Evolutionary conservation across 2,329 filamentous ascomycete genomes (phyloP), one percentile per base, ranked within the genome.

Genomic region (Fusarium palustre): DNA sequence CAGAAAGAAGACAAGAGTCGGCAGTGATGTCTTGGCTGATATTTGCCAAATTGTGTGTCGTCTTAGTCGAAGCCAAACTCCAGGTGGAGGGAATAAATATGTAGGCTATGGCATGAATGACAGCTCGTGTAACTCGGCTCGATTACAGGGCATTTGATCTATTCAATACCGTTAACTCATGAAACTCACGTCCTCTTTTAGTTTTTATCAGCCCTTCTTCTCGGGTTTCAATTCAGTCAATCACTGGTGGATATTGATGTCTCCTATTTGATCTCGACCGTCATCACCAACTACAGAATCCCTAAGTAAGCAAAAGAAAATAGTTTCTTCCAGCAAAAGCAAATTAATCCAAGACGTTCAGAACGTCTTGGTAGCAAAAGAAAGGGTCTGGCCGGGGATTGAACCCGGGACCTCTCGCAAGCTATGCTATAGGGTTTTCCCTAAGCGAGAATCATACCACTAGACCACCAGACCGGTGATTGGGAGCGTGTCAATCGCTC

Each of bases 381-480:
- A 33, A 66, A 72, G 79, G 79, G 79, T 80, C 79, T 80, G 79
- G 79, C 80, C 80, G 80, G 78, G 80, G 79, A 81, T 81, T 79
- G 80, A 81, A 81, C 80, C 79, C 80, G 80, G 79, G 80, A 81
- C 80, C 80, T 81, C 80, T 81, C 80, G 80, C 80, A 81, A 74
- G 68, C 71, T 56, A 42, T 68, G 76, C 77, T 77, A 50, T 70
- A 77, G 79, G 78, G 77, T 80, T 67, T 74, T 77, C 87, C 87
- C 87, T 89, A 89, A 89, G 87, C 87, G 86, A 88, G 87, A 89
- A 90, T 89, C 86, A 89, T 89, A 89, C 87, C 87, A 85, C 87
- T 88, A 88, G 86, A 87, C 86, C 85, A 88, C 79, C 81, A 81
- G 81, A 81, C 81, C 81, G 39, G 16, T 22, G 48, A 57, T 8